These are phyloP conservation scores for Hydrangea macrophylla DNA, from an alignment of 148 eudicot species.

Conservation along the genomic window DNA sequence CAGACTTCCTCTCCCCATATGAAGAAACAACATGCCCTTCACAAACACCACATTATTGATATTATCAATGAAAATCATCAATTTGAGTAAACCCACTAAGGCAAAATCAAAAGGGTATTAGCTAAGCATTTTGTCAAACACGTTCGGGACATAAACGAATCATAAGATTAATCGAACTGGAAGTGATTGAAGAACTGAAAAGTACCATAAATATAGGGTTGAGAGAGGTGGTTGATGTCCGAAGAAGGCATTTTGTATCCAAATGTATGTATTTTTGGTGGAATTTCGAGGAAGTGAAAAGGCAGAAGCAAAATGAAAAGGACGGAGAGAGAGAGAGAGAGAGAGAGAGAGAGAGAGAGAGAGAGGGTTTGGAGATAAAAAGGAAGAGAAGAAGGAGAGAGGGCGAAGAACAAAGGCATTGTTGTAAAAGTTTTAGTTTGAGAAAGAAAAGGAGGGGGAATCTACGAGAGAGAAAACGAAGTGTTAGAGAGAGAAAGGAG, in stretches of 20 bases:
- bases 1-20: constrained; percentile 60
- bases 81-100: too few species aligned
- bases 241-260: constrained; percentile 67
- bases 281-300: constrained; percentile 36
- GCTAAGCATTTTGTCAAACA: constrained; percentile 35
- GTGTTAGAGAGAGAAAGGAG: too few species aligned
- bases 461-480: constrained; percentile 19
- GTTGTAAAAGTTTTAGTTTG: constrained; percentile 29
- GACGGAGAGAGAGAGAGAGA: constrained; percentile 41
- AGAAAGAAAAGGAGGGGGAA: constrained; percentile 19
- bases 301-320: constrained; percentile 41
- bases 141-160: background rate
- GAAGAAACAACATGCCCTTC: constrained; percentile 53
- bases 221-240: constrained; percentile 53
- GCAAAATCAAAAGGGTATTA: background rate
- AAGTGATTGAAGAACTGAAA: background rate
- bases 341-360: constrained; percentile 13
- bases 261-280: constrained; percentile 31
- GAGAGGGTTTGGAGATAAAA: constrained; percentile 26
- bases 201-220: constrained; percentile 67
- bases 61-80: constrained; percentile 8
- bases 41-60: constrained; percentile 20
- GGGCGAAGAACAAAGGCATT: constrained; percentile 37
- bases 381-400: constrained; percentile 24
- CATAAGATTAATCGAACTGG: background rate